Evolutionary conservation across 179 eudicot genomes (phyloP), one percentile per base, ranked within the genome.

Genomic region (Heliamphora ciliata): DNA sequence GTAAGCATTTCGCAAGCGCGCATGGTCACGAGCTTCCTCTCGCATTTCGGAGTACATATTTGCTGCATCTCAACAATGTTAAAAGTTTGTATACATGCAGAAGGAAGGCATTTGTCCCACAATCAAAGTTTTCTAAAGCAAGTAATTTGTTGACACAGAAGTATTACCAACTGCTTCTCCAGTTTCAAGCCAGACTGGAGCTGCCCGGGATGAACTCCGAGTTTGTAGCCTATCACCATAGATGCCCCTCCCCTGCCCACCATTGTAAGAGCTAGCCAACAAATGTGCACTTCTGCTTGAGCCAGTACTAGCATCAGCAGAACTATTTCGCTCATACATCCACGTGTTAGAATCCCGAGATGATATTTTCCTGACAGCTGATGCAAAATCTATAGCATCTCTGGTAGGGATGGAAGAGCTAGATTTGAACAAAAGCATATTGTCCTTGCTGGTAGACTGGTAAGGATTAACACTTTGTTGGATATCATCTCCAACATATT

Each of bases 141-240:
- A 83, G 48, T 8, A 81, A 84, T 73, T 84, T 17, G 70, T 47
- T 17, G 68, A 80, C 65, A 81, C 71, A 77, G 74, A 86, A 85
- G 82, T 80, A 87, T 87, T 94, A 96, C 98, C 99, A 54, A 94
- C 98, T 79, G 97, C 90, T 81, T 94, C 97, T 85, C 97, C 99
- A 83, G 99, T 96, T 85, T 96, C 97, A 81, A 94, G 96, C 99
- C 99, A 94, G 51, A 83, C 87, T 75, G 99, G 98, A 80, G 94
- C 88, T 70, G 91, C 85, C 79, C 92, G 93, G 81, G 87, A 81
- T 73, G 96, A 86, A 82, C 88, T 86, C 84, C 90, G 94, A 75
- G 81, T 82, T 79, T 88, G 93, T 77, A 89, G 64, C 87, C 88
- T 92, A 83, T 96, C 94, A 44, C 84, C 85, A 85, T 85, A 91